Evolutionary conservation across 2,329 filamentous ascomycete genomes (phyloP).

Genomic region (Talaromyces sp.): DNA sequence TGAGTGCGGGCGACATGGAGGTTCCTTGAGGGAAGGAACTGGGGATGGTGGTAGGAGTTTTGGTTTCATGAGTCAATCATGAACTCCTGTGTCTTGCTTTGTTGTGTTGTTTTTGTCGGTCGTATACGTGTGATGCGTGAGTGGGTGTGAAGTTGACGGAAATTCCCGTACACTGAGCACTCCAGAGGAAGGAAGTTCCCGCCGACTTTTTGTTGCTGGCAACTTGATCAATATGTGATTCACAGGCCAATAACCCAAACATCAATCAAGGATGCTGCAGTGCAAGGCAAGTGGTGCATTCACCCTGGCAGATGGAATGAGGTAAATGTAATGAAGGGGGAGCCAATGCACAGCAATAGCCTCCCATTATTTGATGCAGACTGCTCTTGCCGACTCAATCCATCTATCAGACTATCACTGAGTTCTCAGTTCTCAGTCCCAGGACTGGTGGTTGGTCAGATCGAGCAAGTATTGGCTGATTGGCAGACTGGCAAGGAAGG

Average conservation of each 20-base stretch:
- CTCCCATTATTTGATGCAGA: constrained; percentile 11
- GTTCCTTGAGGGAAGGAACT: constrained; percentile 23
- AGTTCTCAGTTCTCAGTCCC: neutral
- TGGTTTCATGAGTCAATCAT: constrained; percentile 18
- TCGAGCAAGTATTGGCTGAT: neutral
- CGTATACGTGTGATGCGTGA: neutral
- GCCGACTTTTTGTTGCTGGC: neutral
- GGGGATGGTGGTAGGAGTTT: constrained; percentile 17
- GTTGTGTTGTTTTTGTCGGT: neutral
- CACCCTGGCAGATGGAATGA: constrained; percentile 32
- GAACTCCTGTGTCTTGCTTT: neutral
- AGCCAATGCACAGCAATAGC: constrained; percentile 20
- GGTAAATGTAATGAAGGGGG: constrained; percentile 34
- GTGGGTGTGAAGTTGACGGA: neutral
- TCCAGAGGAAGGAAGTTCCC: constrained; percentile 22
- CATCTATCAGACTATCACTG: neutral
- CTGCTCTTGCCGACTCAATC: neutral
- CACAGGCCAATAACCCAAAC: neutral
- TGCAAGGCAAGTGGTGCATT: constrained; percentile 25
- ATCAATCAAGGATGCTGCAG: constrained; percentile 15
- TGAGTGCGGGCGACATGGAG: constrained; percentile 15
- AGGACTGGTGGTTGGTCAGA: neutral
- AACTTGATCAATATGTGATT: constrained; percentile 16
- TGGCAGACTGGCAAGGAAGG: neutral
- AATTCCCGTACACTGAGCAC: neutral